Evolutionary conservation across 2,329 filamentous ascomycete species (phyloP).

Genomic region (Calonectria hawksworthii): DNA sequence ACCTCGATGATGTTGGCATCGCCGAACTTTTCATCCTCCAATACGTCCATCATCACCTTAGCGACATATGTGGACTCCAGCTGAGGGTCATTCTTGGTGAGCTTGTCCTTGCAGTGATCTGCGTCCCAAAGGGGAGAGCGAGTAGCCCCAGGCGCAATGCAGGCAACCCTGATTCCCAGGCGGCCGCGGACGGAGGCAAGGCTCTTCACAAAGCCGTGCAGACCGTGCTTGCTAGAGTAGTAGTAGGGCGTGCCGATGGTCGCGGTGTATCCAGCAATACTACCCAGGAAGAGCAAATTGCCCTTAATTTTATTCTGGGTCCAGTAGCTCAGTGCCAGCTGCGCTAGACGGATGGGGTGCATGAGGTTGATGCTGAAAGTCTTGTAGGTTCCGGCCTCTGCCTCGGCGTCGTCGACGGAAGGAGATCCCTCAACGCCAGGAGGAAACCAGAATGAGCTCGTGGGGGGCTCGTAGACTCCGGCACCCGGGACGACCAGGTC

Average conservation of each 20-base stretch:
- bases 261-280: neutral
- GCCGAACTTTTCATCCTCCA: neutral
- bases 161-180: neutral
- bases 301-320: neutral
- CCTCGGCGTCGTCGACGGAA: neutral
- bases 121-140: conserved; percentile 3
- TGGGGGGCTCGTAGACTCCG: neutral
- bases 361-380: neutral
- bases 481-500: neutral
- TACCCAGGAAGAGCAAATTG: neutral
- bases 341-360: neutral
- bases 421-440: neutral
- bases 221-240: conserved; percentile 2
- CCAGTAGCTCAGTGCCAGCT: neutral
- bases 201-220: neutral
- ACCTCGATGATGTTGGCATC: neutral
- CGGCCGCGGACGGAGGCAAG: neutral
- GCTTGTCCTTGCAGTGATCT: conserved; percentile 1
- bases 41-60: neutral
- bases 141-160: neutral
- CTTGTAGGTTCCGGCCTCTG: neutral
- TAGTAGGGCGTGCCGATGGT: neutral
- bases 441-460: neutral
- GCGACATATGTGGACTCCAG: neutral
- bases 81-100: neutral